phyloP scores from a whole-genome alignment of 768 basidiomycete species.

The Daedaleopsis nitida region DNA sequence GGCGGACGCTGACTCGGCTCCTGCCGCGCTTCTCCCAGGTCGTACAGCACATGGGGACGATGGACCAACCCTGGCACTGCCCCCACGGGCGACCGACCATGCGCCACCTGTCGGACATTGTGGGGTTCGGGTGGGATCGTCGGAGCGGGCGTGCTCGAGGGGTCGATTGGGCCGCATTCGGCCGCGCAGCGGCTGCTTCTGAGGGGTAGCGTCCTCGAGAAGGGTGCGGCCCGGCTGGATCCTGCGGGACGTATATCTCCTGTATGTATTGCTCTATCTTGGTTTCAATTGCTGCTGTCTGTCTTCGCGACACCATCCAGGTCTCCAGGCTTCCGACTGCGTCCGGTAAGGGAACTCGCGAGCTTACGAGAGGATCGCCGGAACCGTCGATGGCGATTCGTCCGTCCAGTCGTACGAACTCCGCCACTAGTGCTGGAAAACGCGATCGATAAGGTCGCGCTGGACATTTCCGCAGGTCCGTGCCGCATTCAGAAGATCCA shows the following conservation, averaged over 20 bases:
- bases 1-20: slow-evolving; percentile 1
- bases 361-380: slow-evolving; percentile 4
- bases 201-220: background rate
- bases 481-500: background rate
- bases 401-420: background rate
- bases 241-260: background rate
- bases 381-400: slow-evolving; percentile 1
- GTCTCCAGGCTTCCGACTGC: slow-evolving; percentile 5
- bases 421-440: background rate
- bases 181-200: slow-evolving; percentile 2
- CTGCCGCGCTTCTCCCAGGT: slow-evolving; percentile 44
- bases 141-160: background rate
- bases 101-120: slow-evolving; percentile 69
- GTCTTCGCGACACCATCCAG: background rate
- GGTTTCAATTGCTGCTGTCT: background rate
- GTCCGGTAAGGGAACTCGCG: background rate
- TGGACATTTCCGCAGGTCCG: background rate
- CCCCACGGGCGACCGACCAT: slow-evolving; percentile 87
- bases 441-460: slow-evolving; percentile 4
- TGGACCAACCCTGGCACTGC: slow-evolving; percentile 87
- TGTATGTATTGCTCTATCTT: slow-evolving; percentile 16
- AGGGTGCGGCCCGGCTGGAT: background rate
- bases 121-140: slow-evolving; percentile 17
- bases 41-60: slow-evolving; percentile 79
- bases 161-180: slow-evolving; percentile 20